phyloP scores from a whole-genome alignment of 2,329 filamentous ascomycete species.

The Coniochaeta sp. region DNA sequence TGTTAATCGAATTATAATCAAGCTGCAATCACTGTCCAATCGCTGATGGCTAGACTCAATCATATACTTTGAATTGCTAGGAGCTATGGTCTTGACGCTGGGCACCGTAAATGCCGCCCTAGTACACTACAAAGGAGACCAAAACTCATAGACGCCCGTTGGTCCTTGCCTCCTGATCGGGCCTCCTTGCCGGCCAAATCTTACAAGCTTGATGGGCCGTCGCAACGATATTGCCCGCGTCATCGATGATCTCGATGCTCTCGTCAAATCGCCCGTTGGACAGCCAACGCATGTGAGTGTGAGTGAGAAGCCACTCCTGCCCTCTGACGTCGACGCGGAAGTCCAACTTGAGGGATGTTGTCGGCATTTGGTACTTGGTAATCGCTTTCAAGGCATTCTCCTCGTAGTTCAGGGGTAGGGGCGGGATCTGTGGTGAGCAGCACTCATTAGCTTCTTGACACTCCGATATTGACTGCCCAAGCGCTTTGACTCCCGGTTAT shows the following conservation, averaged over 20 bases:
- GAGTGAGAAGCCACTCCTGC: neutral
- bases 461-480: too few relatives aligned
- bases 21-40: neutral
- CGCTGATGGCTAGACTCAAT: neutral
- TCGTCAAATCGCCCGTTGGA: neutral
- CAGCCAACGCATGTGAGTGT: neutral
- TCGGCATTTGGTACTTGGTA: neutral
- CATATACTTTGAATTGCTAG: too few relatives aligned
- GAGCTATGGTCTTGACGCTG: too few relatives aligned
- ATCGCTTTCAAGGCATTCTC: too few relatives aligned
- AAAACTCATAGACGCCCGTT: neutral
- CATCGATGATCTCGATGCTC: neutral
- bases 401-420: too few relatives aligned
- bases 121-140: neutral
- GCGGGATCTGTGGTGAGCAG: too few relatives aligned
- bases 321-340: neutral
- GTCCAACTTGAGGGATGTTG: neutral
- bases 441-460: too few relatives aligned
- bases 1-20: neutral
- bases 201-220: neutral
- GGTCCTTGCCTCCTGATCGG: neutral
- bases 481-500: too few relatives aligned
- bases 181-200: neutral
- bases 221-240: neutral
- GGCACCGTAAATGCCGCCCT: too few relatives aligned